phyloP scores from a whole-genome alignment of 2,329 filamentous ascomycete species.

The Colletotrichum echinochloae region DNA sequence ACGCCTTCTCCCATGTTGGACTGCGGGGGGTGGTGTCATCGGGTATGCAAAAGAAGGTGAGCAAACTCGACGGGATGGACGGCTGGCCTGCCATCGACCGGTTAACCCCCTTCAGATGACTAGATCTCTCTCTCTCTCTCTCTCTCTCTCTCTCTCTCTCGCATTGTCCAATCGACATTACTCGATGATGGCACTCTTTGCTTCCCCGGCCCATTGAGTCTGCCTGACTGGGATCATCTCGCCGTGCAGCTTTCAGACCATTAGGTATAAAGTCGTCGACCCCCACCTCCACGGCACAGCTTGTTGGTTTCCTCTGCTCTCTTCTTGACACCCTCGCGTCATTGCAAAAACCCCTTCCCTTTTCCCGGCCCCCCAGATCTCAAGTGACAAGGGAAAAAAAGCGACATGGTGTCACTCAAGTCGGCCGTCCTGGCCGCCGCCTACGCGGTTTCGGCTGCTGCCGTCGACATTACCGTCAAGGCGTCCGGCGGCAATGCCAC shows the following conservation, averaged over 20 bases:
- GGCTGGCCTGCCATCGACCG: background rate
- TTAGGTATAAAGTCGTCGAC: slow-evolving; percentile 24
- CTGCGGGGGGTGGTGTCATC: slow-evolving; percentile 14
- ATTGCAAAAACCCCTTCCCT: slow-evolving; percentile 13
- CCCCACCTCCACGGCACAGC: background rate
- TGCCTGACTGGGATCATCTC: background rate
- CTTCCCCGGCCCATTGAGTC: background rate
- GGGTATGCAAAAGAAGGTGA: background rate
- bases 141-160: no score
- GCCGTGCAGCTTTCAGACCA: background rate
- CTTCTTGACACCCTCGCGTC: slow-evolving; percentile 26
- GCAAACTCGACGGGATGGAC: background rate
- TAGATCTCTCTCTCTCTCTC: no score
- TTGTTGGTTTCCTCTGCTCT: no score
- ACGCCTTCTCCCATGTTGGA: background rate
- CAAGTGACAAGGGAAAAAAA: slow-evolving; percentile 27
- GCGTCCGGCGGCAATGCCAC: slow-evolving; percentile 56
- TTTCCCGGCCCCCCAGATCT: background rate
- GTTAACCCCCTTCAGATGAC: background rate
- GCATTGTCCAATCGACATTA: slow-evolving; percentile 4
- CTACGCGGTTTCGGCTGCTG: slow-evolving; percentile 44
- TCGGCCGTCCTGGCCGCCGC: slow-evolving; percentile 42
- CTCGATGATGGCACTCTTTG: background rate
- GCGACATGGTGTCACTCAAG: slow-evolving; percentile 38
- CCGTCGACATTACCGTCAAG: slow-evolving; percentile 57